Conservation (phyloP, 768 basidiomycete genomes). For the Tylopilus intermedius region DNA sequence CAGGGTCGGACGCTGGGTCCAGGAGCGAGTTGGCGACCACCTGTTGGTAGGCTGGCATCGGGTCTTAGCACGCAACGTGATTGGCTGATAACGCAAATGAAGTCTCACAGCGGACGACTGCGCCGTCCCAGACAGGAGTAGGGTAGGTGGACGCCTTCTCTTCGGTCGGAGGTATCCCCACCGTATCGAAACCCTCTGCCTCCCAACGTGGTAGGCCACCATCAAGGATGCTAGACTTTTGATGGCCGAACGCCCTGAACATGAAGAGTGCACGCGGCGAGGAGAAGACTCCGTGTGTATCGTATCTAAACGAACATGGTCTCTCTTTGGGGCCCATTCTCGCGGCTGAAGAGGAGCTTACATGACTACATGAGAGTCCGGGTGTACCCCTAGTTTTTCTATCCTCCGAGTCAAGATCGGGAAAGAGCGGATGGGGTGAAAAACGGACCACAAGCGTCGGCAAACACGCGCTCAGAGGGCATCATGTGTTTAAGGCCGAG, state of each 20-base stretch:
- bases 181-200: constrained; percentile 56
- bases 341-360: constrained; percentile 30
- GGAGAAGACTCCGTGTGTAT: constrained; percentile 86
- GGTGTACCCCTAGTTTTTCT: constrained; percentile 70
- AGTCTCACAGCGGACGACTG: constrained; percentile 41
- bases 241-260: constrained; percentile 89
- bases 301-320: constrained; percentile 55
- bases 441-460: constrained; percentile 70
- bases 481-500: constrained; percentile 94
- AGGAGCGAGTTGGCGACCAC: constrained; percentile 65
- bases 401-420: constrained; percentile 21
- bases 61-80: constrained; percentile 15
- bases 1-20: constrained; percentile 38
- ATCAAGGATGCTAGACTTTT: constrained; percentile 79
- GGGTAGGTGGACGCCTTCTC: constrained; percentile 40
- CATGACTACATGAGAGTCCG: constrained; percentile 79
- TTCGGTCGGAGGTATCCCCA: constrained; percentile 28
- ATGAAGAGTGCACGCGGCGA: constrained; percentile 91
- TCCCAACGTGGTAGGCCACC: constrained; percentile 89
- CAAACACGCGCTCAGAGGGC: constrained; percentile 67
- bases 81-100: constrained; percentile 32
- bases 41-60: constrained; percentile 65
- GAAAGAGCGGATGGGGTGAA: constrained; percentile 1
- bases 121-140: constrained; percentile 46
- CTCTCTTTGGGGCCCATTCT: constrained; percentile 3